Conservation (phyloP, 495 filamentous ascomycete genomes). For the Penicillium soppii region DNA sequence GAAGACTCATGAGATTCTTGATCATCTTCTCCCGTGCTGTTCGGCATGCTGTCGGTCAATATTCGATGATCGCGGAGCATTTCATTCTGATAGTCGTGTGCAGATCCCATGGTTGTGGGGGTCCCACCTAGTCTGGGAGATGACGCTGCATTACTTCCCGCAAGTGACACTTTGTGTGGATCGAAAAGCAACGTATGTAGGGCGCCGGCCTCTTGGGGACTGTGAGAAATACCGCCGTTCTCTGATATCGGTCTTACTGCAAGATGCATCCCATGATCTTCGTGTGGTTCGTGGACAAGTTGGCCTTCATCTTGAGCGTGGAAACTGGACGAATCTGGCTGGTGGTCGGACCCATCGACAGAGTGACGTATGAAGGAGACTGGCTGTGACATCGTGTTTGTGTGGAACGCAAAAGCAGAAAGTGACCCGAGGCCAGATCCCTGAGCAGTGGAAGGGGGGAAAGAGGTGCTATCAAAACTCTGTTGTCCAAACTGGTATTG, state of each 20-base stretch:
- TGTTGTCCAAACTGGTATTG: constrained; percentile 22
- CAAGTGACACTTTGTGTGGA: constrained; percentile 1
- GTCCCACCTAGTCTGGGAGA: constrained; percentile 2
- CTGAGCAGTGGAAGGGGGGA: constrained; percentile 27
- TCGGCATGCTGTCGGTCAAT: neutral
- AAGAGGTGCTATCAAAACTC: constrained; percentile 18
- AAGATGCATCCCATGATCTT: constrained; percentile 10
- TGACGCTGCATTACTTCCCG: neutral
- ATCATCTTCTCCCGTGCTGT: constrained; percentile 1
- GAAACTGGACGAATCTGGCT: neutral
- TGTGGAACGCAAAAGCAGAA: constrained; percentile 29
- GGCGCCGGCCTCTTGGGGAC: neutral
- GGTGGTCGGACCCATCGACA: constrained; percentile 10
- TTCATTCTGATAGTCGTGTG: neutral
- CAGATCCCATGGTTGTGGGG: neutral
- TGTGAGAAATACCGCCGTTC: neutral
- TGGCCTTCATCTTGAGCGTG: constrained; percentile 9
- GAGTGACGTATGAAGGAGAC: constrained; percentile 39
- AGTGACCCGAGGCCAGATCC: constrained; percentile 31
- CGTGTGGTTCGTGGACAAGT: constrained; percentile 1
- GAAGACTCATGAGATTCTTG: constrained; percentile 13
- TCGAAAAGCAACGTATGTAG: constrained; percentile 6
- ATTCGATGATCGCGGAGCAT: neutral
- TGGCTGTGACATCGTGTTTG: constrained; percentile 34
- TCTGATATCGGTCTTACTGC: neutral